Conservation (phyloP, 2,329 filamentous ascomycete species). For the Cercospora zeae-maydis region DNA sequence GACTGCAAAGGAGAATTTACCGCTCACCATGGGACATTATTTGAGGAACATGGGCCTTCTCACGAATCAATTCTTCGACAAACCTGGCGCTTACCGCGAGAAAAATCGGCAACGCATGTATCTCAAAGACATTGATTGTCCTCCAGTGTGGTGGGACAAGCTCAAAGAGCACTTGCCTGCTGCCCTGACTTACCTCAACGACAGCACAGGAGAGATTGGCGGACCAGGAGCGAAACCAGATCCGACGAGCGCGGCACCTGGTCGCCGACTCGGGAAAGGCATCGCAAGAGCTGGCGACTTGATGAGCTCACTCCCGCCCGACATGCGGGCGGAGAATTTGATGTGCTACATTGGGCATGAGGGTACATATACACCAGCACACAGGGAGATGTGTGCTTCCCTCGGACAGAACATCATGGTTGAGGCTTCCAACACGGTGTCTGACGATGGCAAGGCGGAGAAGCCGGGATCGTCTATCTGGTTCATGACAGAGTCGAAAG, state of each 20-base stretch:
- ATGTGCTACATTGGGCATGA: conserved; percentile 99
- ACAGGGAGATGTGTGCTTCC: conserved; percentile 96
- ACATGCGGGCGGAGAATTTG: conserved; percentile 91
- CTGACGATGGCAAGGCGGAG: conserved; percentile 65
- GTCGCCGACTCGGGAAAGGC: conserved; percentile 52
- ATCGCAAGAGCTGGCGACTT: conserved; percentile 78
- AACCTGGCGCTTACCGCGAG: conserved; percentile 69
- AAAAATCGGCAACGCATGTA: conserved; percentile 82
- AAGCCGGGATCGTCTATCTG: conserved; percentile 87
- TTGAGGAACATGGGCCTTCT: conserved; percentile 80
- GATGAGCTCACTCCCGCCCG: conserved; percentile 83
- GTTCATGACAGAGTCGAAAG: conserved; percentile 98
- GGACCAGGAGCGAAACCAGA: conserved; percentile 55
- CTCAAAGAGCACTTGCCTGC: conserved; percentile 74
- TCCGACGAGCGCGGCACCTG: conserved; percentile 37
- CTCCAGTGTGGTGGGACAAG: conserved; percentile 77
- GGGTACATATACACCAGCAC: conserved; percentile 91
- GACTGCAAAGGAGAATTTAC: conserved; percentile 66
- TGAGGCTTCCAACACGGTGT: conserved; percentile 66
- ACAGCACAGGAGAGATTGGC: conserved; percentile 60
- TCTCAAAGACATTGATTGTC: conserved; percentile 95
- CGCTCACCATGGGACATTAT: conserved; percentile 86
- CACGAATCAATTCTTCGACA: conserved; percentile 71
- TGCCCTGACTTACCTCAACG: conserved; percentile 85
- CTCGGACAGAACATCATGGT: conserved; percentile 99